Conservation (phyloP, 306 rosid species). For the Cucurbita moschata region DNA sequence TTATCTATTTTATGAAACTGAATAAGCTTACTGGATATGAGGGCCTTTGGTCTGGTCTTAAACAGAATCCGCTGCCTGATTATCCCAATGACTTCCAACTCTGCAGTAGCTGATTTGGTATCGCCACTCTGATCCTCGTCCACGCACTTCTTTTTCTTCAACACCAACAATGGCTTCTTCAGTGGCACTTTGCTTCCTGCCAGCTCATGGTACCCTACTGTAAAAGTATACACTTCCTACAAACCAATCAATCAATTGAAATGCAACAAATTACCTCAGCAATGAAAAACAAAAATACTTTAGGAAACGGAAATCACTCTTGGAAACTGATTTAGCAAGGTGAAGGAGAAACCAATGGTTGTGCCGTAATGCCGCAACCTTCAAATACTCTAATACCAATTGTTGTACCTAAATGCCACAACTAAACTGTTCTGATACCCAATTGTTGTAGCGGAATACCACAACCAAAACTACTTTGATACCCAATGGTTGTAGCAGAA, state of each 20-base stretch:
- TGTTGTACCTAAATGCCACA: too few species aligned
- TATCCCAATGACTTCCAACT: constrained; percentile 63
- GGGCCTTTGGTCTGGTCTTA: constrained; percentile 78
- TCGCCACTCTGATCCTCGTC: constrained; percentile 5
- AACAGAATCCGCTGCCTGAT: constrained; percentile 62
- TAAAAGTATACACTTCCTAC: constrained; percentile 59
- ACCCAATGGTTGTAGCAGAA: too few species aligned
- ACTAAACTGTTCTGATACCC: too few species aligned
- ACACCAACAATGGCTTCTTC: constrained; percentile 70
- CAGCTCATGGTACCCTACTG: constrained; percentile 79
- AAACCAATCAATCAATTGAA: not conserved
- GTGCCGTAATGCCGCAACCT: too few species aligned
- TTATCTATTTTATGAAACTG: not conserved
- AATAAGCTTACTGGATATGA: constrained; percentile 54
- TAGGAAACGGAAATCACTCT: not conserved
- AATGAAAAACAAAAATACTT: not conserved
- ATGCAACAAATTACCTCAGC: not conserved
- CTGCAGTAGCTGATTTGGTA: constrained; percentile 14
- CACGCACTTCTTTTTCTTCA: constrained; percentile 40
- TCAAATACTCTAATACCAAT: too few species aligned
- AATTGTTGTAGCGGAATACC: too few species aligned
- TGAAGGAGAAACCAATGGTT: not conserved
- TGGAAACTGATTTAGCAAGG: not conserved
- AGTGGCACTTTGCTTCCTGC: constrained; percentile 60
- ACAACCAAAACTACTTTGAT: too few species aligned